Conservation (phyloP, 148 eudicot species). For the Camellia lanceoleosa region DNA sequence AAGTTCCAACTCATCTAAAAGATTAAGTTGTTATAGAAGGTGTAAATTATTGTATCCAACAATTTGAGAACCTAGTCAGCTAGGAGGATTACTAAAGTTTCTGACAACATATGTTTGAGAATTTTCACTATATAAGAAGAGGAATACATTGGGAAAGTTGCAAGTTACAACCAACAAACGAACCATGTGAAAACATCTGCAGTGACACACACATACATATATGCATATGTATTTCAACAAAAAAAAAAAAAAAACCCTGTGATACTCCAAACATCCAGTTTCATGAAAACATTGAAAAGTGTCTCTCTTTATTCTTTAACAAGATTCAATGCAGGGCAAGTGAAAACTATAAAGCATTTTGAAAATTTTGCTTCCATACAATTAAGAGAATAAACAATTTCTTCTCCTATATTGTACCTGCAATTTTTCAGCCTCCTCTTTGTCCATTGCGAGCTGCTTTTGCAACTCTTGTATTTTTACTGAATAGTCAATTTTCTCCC, state of each 20-base stretch:
- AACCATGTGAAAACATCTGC: background rate
- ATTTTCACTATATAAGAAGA: background rate
- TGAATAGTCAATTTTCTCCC: constrained; percentile 86
- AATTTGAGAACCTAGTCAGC: background rate
- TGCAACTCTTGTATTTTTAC: constrained; percentile 89
- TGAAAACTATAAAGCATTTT: background rate
- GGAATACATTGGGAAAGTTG: background rate
- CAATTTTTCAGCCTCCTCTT: constrained; percentile 86
- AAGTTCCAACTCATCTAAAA: background rate
- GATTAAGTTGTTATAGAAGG: background rate
- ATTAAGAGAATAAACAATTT: background rate
- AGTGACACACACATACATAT: background rate
- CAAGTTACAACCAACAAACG: background rate
- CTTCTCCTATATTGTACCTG: constrained; percentile 40
- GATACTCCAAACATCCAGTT: background rate
- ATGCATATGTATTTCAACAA: background rate
- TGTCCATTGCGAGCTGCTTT: constrained; percentile 89
- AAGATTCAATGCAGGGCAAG: background rate
- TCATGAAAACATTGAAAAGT: background rate
- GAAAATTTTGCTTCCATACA: background rate
- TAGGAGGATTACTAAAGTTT: background rate
- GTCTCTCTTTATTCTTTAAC: background rate
- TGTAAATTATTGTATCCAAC: constrained; percentile 3
- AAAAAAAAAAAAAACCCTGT: background rate
- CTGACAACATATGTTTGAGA: background rate